Evolutionary conservation across 2,329 filamentous ascomycete species (phyloP), one percentile per base, ranked within the genome.

Genomic region (Pyricularia sp.): DNA sequence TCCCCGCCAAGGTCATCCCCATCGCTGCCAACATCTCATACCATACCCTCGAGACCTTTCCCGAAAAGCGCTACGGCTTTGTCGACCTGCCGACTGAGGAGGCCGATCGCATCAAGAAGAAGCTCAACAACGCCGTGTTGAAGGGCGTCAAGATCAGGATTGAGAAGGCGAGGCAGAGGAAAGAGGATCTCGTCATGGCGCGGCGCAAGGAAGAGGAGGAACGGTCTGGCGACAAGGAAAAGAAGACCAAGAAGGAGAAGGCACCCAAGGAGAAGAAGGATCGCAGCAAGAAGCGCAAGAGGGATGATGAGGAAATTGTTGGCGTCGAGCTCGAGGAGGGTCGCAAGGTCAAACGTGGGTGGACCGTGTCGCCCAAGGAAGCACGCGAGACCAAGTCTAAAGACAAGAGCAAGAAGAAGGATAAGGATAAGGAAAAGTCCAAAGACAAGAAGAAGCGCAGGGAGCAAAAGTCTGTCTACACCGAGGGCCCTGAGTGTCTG

Each of bases 81-180:
- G 83, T 98, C 70, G 93, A 96, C 65, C 80, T 99, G 55, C 94
- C 94, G 0, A 80, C 78, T 3, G 86, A 88, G 79, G 93, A 97
- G 72, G 95, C 94, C 11, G 91, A 94, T n/a, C 97, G 93, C 78
- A 80, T 98, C 68, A 93, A 90, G 81, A 94, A 91, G 81, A 98
- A 95, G 81, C 85, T 98, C 66, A 92, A 97, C 82, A 94, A 94
- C 36, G 87, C 90, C 1, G 90, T 92, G 28, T 81, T 99, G 69
- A 95, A 91, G 76, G 95, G 95, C 10, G 84, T 85, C 70, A 98
- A 97, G 79, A 87, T 98, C 74, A 88, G 88, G 70, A 87, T 99
- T 70, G 92, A 97, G 74, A 88, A 90, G 72, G 95, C 95, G 7
- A 88, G 88, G 66, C 88, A 91, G 0, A 83, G 87, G 72, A 86